Conservation (phyloP, 345 rosid species). For the Barbarea vulgaris region DNA sequence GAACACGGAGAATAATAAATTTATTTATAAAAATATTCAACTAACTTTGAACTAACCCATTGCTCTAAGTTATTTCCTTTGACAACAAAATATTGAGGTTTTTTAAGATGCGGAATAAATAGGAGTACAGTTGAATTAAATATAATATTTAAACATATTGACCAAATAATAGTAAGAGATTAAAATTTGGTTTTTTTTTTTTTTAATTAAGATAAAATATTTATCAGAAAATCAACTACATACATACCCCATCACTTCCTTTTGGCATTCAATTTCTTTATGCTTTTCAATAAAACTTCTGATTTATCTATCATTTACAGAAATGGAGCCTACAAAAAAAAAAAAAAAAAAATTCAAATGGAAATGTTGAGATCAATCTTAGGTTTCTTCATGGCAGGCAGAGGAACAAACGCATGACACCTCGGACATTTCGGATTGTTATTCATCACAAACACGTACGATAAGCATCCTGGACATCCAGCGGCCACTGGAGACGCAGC, state of each 20-base stretch:
- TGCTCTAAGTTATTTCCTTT: slow-evolving; percentile 3
- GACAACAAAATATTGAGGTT: background rate
- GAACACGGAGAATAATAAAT: background rate
- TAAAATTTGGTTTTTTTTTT: background rate
- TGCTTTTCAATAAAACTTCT: background rate
- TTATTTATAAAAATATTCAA: background rate
- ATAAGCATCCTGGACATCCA: slow-evolving; percentile 84
- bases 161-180: background rate
- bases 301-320: slow-evolving; percentile 32
- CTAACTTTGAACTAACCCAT: slow-evolving; percentile 28
- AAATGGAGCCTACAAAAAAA: background rate
- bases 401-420: slow-evolving; percentile 60
- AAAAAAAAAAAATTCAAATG: slow-evolving; percentile 49
- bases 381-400: slow-evolving; percentile 63
- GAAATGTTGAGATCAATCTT: slow-evolving; percentile 77
- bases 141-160: background rate
- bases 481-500: slow-evolving; percentile 55
- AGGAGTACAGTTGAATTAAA: background rate
- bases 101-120: background rate
- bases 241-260: background rate
- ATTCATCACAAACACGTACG: slow-evolving; percentile 68
- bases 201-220: background rate
- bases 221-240: background rate
- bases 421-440: slow-evolving; percentile 82
- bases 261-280: background rate